Evolutionary conservation across 1,284 basidiomycete genomes (phyloP).

Genomic region (Phellopilus nigrolimitatus): DNA sequence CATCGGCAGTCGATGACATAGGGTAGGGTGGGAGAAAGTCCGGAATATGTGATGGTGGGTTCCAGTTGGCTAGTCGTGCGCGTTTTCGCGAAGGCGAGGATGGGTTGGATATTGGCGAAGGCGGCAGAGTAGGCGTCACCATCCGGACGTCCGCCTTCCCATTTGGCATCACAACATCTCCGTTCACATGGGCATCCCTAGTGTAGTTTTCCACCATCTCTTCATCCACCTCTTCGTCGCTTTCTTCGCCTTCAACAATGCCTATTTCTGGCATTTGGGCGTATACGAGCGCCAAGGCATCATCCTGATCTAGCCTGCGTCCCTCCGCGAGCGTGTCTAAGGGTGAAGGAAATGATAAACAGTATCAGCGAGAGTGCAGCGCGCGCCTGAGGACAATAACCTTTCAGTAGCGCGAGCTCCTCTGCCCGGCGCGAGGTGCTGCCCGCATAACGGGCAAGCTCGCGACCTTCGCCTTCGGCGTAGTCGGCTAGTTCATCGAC

Average conservation of each 20-base stretch:
- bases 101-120: conserved; percentile 56
- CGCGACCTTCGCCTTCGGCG: conserved; percentile 53
- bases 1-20: conserved; percentile 27
- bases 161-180: conserved; percentile 22
- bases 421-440: conserved; percentile 58
- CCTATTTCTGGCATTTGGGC: conserved; percentile 37
- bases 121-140: conserved; percentile 24
- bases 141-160: conserved; percentile 12
- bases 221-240: conserved; percentile 21
- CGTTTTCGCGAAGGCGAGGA: conserved; percentile 51
- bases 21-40: conserved; percentile 66
- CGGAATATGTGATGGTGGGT: conserved; percentile 58
- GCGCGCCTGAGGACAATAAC: conserved; percentile 38
- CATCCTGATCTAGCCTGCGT: conserved; percentile 46
- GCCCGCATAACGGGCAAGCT: conserved; percentile 58
- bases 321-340: conserved; percentile 62
- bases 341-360: no score
- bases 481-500: conserved; percentile 68
- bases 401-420: conserved; percentile 65
- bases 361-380: conserved; percentile 10
- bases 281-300: conserved; percentile 52
- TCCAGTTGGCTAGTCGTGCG: conserved; percentile 48
- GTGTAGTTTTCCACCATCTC: conserved; percentile 29
- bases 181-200: conserved; percentile 23
- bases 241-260: conserved; percentile 34